Base-by-base conservation (phyloP, 768 basidiomycete species). In the Rhodocollybia butyracea region DNA sequence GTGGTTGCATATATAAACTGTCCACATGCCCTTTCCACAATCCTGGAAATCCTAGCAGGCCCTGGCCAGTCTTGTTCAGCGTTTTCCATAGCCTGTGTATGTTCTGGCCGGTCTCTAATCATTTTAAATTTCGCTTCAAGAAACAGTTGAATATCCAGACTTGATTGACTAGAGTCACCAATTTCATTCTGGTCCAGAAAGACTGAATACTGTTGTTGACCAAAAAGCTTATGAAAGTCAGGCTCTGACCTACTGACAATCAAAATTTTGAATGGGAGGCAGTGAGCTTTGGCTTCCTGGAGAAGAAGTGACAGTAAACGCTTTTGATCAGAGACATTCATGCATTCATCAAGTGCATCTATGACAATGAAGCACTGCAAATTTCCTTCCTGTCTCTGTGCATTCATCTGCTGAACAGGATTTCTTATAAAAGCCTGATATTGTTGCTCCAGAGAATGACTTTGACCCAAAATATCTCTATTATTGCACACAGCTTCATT, bases 341-440 rank as follows among this genome's bases (percentile, higher is more conserved):
- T 61, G n/a, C 71, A 73, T 56, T 72, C 72, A 39, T 72, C 72
- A 1, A 72, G 60, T 2, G 67, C 69, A 36, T 72, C 71, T 48
- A 72, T 70, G 21, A 73, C 48, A 11, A 73, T 26, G 13, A 72
- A 46, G n/a, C n/a, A n/a, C n/a, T n/a, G 70, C 29, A 57, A 41
- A 12, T 64, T 59, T n/a, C 29, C 24, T n/a, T 34, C 26, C 5
- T 7, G 5, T 31, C 22, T 10, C 27, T 11, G 29, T 12, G 8
- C 30, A 12, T 46, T 15, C 13, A 26, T 24, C 5, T 13, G 4
- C 21, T 0, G 70, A 66, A n/a, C 73, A 63, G 30, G 66, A 57
- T n/a, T n/a, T n/a, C n/a, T n/a, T 19, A 73, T 61, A 1, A 72
- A 60, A 51, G 67, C 66, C 41, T 68, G 64, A 55, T 72, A 70